Evolutionary conservation across 176 grass and related monocot genomes (phyloP).

Genomic region (Aegilops longissima): DNA sequence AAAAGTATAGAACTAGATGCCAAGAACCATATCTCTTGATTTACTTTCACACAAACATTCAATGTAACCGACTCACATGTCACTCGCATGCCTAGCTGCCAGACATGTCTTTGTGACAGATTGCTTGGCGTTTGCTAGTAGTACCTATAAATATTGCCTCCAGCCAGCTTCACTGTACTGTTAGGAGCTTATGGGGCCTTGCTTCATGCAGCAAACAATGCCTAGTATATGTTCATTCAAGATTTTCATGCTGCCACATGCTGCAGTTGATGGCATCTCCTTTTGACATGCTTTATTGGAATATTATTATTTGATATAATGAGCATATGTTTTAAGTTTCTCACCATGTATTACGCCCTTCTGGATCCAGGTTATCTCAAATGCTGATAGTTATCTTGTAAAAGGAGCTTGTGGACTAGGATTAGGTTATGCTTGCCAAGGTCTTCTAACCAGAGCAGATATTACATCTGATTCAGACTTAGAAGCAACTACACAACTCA

Average conservation of each 20-base stretch:
- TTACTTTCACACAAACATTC: background rate
- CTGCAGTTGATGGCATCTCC: conserved; percentile 24
- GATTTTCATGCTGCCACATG: background rate
- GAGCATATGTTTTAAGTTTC: background rate
- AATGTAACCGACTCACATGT: background rate
- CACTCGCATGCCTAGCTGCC: background rate
- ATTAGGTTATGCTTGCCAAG: conserved; percentile 77
- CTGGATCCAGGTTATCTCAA: conserved; percentile 64
- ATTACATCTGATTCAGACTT: conserved; percentile 44
- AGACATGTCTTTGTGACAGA: conserved; percentile 4
- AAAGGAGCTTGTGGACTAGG: conserved; percentile 84
- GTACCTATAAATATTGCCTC: background rate
- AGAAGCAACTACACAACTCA: conserved; percentile 42
- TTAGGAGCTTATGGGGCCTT: conserved; percentile 23
- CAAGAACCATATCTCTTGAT: background rate
- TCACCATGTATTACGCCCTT: conserved; percentile 37
- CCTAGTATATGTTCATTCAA: conserved; percentile 16
- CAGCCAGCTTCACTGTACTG: background rate
- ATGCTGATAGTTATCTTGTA: conserved; percentile 73
- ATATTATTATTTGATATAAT: background rate
- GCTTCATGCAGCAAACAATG: conserved; percentile 23
- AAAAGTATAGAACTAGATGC: conserved; percentile 1
- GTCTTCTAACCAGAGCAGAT: conserved; percentile 57
- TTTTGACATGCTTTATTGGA: background rate
- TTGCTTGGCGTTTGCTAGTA: background rate